Percentiles rank a stretch among this genome's conserved stretches.
These are phyloP conservation scores for Agastache rugosa DNA, from an alignment of 257 asterid genomes.

Conservation along the genomic window DNA sequence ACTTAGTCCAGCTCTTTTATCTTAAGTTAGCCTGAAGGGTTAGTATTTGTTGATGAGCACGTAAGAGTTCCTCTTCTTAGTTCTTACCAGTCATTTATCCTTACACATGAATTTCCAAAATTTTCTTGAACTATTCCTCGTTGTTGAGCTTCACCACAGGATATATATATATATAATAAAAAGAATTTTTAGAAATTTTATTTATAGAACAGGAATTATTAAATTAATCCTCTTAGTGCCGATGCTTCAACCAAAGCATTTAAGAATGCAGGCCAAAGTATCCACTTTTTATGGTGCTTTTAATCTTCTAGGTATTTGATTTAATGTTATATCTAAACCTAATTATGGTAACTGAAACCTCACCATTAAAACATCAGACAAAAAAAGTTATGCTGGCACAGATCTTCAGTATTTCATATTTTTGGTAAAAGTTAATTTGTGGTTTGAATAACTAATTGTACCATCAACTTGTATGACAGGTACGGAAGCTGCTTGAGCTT, in stretches of 20 bases:
- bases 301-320: constrained; percentile 19
- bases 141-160: constrained; percentile 16
- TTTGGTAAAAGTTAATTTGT: constrained; percentile 29
- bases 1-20: not conserved
- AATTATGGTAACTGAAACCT: constrained; percentile 26
- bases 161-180: not conserved
- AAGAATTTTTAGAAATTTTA: not conserved
- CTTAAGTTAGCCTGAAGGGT: not conserved
- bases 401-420: constrained; percentile 14
- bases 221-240: constrained; percentile 9
- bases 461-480: constrained; percentile 61
- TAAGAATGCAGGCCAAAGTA: constrained; percentile 8
- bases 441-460: constrained; percentile 35
- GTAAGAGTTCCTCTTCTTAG: constrained; percentile 7
- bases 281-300: constrained; percentile 5
- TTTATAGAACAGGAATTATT: not conserved
- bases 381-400: not conserved
- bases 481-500: constrained; percentile 78
- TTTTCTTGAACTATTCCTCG: constrained; percentile 4
- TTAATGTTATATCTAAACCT: constrained; percentile 1
- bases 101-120: not conserved
- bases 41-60: constrained; percentile 20
- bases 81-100: not conserved
- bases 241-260: constrained; percentile 8
- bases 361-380: constrained; percentile 14